phyloP scores from a whole-genome alignment of 768 basidiomycete genomes.

The Psilocybe subaeruginosa region DNA sequence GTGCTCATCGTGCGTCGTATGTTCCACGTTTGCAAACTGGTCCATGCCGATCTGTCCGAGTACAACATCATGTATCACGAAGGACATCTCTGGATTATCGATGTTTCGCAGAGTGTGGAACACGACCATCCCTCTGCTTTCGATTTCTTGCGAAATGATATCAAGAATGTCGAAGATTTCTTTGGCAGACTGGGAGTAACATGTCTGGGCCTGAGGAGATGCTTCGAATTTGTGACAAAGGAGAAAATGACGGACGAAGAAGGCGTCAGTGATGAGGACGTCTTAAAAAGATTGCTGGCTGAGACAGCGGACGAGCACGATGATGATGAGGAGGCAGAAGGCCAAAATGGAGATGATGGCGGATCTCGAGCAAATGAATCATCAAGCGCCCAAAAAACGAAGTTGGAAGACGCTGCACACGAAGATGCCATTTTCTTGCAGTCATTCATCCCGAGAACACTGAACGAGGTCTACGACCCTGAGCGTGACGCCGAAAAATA shows the following conservation, averaged over 20 bases:
- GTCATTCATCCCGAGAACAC: constrained; percentile 90
- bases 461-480: constrained; percentile 94
- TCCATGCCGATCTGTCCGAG: constrained; percentile 97
- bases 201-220: constrained; percentile 77
- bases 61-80: constrained; percentile 95
- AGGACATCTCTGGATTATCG: constrained; percentile 88
- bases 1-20: constrained; percentile 80
- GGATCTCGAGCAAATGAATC: constrained; percentile 14
- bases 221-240: constrained; percentile 88
- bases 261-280: constrained; percentile 33
- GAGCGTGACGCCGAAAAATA: constrained; percentile 88
- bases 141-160: constrained; percentile 92
- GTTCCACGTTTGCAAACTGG: constrained; percentile 90
- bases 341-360: constrained; percentile 10
- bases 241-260: constrained; percentile 42
- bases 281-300: constrained; percentile 53
- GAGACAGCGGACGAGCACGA: constrained; percentile 25
- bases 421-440: constrained; percentile 90
- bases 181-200: constrained; percentile 76
- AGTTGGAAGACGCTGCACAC: constrained; percentile 43
- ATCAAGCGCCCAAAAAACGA: constrained; percentile 10
- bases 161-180: constrained; percentile 93
- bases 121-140: constrained; percentile 97
- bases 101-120: constrained; percentile 98
- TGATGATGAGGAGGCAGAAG: constrained; percentile 5